A percentile compares a stretch with the other conserved stretches of the same genome.
Conservation (phyloP, 148 eudicot species). For the Amaranthus cruentus region DNA sequence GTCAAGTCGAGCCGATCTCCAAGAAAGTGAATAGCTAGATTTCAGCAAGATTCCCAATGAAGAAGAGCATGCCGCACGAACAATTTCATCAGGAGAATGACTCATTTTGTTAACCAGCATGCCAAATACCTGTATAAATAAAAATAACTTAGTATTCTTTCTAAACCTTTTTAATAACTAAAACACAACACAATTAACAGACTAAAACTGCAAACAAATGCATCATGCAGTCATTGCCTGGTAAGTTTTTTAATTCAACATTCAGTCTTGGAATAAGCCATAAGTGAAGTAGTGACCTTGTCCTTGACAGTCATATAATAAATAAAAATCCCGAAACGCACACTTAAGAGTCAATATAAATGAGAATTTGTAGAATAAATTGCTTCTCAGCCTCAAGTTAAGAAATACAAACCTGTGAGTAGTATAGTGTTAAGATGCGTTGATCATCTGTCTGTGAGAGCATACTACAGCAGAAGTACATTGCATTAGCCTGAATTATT, state of each 20-base stretch:
- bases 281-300: background rate
- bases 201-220: no score
- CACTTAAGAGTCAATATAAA: background rate
- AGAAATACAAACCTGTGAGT: slow-evolving; percentile 54
- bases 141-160: slow-evolving; percentile 3
- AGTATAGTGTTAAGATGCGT: slow-evolving; percentile 59
- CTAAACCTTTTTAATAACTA: background rate
- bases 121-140: slow-evolving; percentile 57
- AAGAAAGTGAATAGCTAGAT: slow-evolving; percentile 53
- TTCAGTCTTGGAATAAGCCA: background rate
- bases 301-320: background rate
- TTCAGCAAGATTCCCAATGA: slow-evolving; percentile 77
- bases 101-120: slow-evolving; percentile 73
- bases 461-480: slow-evolving; percentile 79
- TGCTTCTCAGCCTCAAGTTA: background rate
- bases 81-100: slow-evolving; percentile 67
- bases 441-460: slow-evolving; percentile 82
- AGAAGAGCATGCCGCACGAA: slow-evolving; percentile 79
- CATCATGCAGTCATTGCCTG: background rate
- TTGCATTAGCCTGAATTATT: slow-evolving; percentile 86
- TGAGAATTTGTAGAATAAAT: background rate
- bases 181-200: background rate
- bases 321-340: slow-evolving; percentile 3
- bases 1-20: slow-evolving; percentile 76
- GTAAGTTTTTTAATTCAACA: background rate